Base-by-base conservation (phyloP, 345 rosid genomes). In the Salix purpurea region DNA sequence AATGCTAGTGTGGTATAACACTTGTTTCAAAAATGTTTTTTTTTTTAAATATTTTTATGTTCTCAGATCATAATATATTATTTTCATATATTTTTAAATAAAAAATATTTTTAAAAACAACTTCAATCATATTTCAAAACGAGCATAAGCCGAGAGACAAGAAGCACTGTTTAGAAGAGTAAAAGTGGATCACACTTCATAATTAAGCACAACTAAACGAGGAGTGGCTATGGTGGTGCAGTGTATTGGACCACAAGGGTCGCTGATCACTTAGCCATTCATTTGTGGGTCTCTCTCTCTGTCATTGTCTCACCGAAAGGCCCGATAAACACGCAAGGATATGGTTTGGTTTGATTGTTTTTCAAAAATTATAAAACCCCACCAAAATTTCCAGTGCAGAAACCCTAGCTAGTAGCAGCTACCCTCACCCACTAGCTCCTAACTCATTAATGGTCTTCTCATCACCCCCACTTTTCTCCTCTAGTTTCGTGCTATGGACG, bases 251-350 rank as follows among this genome's bases (percentile, higher is more conserved):
- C 76, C 71, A 48, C 52, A 16, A 52, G 69, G 65, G 65, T 28
- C 4, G 67, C 40, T 50, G 72, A 56, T 74, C 11, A 39, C 56
- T 65, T 70, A 4, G 24, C 36, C 75, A 76, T 74, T 78, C 77
- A 76, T 76, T 84, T 76, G 83, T 79, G 85, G 85, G 83, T 71
- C 82, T 74, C 65, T 13, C 44, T 24, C 62, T 65, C 30, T 32
- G 80, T 84, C 87, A 64, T 71, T 79, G 70, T 81, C 87, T 79
- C 77, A 81, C 84, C 79, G 85, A 84, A 81, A 81, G 84, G 67
- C 76, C 85, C 84, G 72, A 30, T 74, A 74, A 77, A 78, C 88
- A 83, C 86, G 88, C 86, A 80, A 78, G 79, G 75, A 56, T 73
- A 72, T 46, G 24, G 83, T 40, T 73, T 39, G 75, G 79, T 76